These are phyloP conservation scores for Leccinum variicolor DNA, from an alignment of 768 basidiomycete genomes.

Conservation along the genomic window DNA sequence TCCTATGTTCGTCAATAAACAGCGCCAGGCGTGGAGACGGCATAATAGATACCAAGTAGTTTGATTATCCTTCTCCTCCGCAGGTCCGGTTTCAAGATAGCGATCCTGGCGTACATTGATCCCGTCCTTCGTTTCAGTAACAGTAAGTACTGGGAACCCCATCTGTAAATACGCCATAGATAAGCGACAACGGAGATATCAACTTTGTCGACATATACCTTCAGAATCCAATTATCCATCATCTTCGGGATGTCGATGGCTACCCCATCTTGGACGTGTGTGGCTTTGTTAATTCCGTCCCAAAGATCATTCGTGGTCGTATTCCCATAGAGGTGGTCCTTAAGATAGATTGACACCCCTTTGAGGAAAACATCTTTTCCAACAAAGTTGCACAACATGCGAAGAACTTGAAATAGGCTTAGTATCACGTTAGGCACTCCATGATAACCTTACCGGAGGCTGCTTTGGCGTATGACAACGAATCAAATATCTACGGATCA, in stretches of 20 bases:
- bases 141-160: slow-evolving; percentile 88
- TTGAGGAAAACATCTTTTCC: slow-evolving; percentile 86
- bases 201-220: slow-evolving; percentile 38
- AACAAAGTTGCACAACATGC: slow-evolving; percentile 87
- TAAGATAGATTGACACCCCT: slow-evolving; percentile 90
- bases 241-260: slow-evolving; percentile 66
- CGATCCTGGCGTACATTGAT: slow-evolving; percentile 86
- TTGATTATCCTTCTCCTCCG: slow-evolving; percentile 77
- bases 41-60: slow-evolving; percentile 66
- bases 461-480: slow-evolving; percentile 82
- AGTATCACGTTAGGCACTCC: neutral
- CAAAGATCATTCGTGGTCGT: slow-evolving; percentile 85
- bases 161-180: slow-evolving; percentile 32
- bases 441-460: slow-evolving; percentile 53
- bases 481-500: slow-evolving; percentile 75
- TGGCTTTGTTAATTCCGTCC: slow-evolving; percentile 77
- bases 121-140: slow-evolving; percentile 69
- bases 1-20: slow-evolving; percentile 42
- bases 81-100: slow-evolving; percentile 83
- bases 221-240: slow-evolving; percentile 91
- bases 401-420: slow-evolving; percentile 57
- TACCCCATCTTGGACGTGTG: slow-evolving; percentile 36
- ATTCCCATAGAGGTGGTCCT: slow-evolving; percentile 81
- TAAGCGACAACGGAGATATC: neutral
- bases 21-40: neutral